These are phyloP conservation scores for Strobilomyces confusus DNA, from an alignment of 768 basidiomycete genomes.

Conservation along the genomic window DNA sequence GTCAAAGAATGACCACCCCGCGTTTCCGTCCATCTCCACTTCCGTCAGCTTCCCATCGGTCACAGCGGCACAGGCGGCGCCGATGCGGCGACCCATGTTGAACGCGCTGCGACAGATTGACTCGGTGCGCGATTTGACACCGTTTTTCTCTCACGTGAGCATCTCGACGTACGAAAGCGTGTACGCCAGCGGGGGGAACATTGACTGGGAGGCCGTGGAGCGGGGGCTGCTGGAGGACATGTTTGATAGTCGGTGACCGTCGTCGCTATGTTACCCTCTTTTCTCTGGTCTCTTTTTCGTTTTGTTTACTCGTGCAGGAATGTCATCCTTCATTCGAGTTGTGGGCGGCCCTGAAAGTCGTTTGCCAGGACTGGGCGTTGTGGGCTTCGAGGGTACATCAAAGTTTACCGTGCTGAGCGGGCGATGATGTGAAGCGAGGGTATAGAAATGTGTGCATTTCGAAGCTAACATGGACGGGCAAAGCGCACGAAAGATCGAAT, in stretches of 20 bases:
- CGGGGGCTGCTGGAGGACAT: slow-evolving; percentile 77
- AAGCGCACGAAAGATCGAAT: slow-evolving; percentile 9
- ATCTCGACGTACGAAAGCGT: slow-evolving; percentile 87
- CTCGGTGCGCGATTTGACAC: slow-evolving; percentile 79
- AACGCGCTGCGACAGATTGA: slow-evolving; percentile 66
- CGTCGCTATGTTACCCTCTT: not conserved
- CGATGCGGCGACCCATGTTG: slow-evolving; percentile 74
- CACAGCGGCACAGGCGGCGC: slow-evolving; percentile 42
- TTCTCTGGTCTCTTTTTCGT: not conserved
- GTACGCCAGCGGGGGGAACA: slow-evolving; percentile 72
- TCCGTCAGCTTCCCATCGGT: slow-evolving; percentile 27
- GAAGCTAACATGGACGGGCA: slow-evolving; percentile 1
- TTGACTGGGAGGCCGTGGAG: slow-evolving; percentile 93
- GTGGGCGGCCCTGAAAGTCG: not conserved
- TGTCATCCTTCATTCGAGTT: slow-evolving; percentile 2
- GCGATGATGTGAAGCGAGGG: slow-evolving; percentile 9
- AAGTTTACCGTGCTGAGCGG: too few species aligned
- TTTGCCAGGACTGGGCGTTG: too few species aligned
- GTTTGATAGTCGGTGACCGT: slow-evolving; percentile 65
- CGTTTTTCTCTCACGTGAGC: slow-evolving; percentile 89
- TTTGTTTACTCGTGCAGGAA: not conserved
- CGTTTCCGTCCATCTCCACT: slow-evolving; percentile 19
- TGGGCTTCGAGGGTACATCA: too few species aligned
- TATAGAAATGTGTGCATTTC: slow-evolving; percentile 27
- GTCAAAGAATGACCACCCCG: slow-evolving; percentile 19